A percentile compares a stretch with the other conserved stretches of the same genome.
Evolutionary conservation across 148 eudicot species (phyloP).

Genomic region (Persicaria tinctoria): DNA sequence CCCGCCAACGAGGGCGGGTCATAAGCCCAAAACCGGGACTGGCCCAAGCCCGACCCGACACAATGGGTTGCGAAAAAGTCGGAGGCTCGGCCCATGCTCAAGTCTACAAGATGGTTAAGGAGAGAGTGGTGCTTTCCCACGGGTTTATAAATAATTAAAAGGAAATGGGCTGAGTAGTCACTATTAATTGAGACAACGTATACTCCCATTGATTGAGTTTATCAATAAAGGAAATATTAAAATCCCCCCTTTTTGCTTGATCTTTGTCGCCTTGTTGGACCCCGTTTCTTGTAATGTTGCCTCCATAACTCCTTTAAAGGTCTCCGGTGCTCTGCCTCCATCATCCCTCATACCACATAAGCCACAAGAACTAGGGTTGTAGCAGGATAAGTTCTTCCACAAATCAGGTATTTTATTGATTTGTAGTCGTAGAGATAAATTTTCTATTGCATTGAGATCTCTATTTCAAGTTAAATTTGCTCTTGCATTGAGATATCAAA

Average conservation of each 20-base stretch:
- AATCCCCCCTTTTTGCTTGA: neutral
- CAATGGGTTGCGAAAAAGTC: too few species aligned
- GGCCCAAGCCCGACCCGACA: too few species aligned
- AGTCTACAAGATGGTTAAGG: too few species aligned
- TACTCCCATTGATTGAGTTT: neutral
- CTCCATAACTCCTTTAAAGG: neutral
- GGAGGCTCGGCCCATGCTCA: too few species aligned
- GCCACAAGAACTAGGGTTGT: neutral
- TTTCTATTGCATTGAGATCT: too few species aligned
- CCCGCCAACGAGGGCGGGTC: too few species aligned
- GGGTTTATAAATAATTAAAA: too few species aligned
- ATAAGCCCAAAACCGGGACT: too few species aligned
- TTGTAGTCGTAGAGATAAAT: neutral
- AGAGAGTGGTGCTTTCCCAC: too few species aligned
- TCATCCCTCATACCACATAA: neutral
- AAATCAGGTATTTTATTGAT: neutral
- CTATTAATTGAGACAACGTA: neutral
- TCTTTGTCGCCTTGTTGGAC: neutral
- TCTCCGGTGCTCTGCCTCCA: neutral
- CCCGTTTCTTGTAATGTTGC: neutral
- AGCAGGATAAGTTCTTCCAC: neutral
- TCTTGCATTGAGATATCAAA: neutral
- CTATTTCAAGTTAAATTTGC: too few species aligned
- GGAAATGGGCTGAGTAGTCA: too few species aligned
- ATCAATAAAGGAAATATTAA: neutral